Evolutionary conservation across 257 asterid genomes (phyloP).

Genomic region (Petunia axillaris): DNA sequence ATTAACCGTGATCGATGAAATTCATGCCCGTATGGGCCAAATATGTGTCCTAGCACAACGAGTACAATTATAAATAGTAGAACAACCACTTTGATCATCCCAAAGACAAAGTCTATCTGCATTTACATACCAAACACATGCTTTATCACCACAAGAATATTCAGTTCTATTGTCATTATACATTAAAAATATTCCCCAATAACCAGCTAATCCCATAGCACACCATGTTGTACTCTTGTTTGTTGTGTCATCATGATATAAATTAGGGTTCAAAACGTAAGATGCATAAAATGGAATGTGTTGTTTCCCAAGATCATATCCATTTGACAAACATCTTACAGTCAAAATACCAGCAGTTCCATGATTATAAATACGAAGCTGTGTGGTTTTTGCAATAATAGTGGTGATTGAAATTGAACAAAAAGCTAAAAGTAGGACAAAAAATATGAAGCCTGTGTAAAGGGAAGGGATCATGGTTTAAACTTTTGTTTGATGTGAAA

Average conservation of each 20-base stretch:
- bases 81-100: neutral
- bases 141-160: neutral
- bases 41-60: neutral
- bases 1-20: neutral
- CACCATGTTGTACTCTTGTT: slow-evolving; percentile 8
- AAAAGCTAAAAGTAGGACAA: neutral
- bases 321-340: neutral
- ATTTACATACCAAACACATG: slow-evolving; percentile 1
- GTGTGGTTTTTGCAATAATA: neutral
- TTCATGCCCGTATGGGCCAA: neutral
- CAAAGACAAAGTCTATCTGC: slow-evolving; percentile 12
- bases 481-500: neutral
- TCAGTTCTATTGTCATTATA: neutral
- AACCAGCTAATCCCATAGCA: neutral
- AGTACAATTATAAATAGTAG: neutral
- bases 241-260: neutral
- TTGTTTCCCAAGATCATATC: neutral
- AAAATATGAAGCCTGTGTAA: neutral
- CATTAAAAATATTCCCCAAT: neutral
- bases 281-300: neutral
- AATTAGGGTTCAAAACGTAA: neutral
- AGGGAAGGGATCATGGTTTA: neutral
- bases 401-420: neutral
- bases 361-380: neutral
- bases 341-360: neutral